These are phyloP conservation scores for Hygrophila difformis DNA, from an alignment of 257 asterid species.

Conservation along the genomic window DNA sequence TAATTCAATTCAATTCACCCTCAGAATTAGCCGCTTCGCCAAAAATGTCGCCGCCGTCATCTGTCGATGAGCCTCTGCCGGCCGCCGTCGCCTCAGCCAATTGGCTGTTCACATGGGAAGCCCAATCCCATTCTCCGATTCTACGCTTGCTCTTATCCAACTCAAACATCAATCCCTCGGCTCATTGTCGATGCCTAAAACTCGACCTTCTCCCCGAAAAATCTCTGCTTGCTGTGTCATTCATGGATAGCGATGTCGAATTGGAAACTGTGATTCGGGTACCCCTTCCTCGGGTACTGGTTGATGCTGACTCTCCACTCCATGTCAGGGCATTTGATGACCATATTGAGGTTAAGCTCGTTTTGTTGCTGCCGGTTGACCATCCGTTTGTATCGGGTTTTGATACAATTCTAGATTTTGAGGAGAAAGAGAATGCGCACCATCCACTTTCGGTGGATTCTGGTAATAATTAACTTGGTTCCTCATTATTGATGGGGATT, in stretches of 20 bases:
- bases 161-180: constrained; percentile 30
- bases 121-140: constrained; percentile 52
- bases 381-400: constrained; percentile 72
- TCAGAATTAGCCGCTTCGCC: no score
- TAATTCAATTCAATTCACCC: no score
- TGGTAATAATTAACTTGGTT: constrained; percentile 30
- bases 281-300: constrained; percentile 58
- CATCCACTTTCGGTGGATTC: constrained; percentile 39
- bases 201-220: constrained; percentile 32
- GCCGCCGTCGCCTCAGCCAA: no score
- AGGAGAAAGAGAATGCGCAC: constrained; percentile 20
- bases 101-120: constrained; percentile 54
- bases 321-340: constrained; percentile 48
- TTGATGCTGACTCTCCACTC: constrained; percentile 58
- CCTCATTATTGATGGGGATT: constrained; percentile 3
- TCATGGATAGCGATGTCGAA: constrained; percentile 21
- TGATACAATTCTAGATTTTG: constrained; percentile 23
- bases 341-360: constrained; percentile 70
- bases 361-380: constrained; percentile 71
- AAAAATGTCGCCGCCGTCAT: no score
- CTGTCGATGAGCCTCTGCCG: no score
- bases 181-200: constrained; percentile 38
- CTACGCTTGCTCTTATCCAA: constrained; percentile 49
- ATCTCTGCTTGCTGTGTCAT: constrained; percentile 41
- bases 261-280: constrained; percentile 33